Base-by-base conservation (phyloP, 768 basidiomycete species). In the Russula griseocarnosa region DNA sequence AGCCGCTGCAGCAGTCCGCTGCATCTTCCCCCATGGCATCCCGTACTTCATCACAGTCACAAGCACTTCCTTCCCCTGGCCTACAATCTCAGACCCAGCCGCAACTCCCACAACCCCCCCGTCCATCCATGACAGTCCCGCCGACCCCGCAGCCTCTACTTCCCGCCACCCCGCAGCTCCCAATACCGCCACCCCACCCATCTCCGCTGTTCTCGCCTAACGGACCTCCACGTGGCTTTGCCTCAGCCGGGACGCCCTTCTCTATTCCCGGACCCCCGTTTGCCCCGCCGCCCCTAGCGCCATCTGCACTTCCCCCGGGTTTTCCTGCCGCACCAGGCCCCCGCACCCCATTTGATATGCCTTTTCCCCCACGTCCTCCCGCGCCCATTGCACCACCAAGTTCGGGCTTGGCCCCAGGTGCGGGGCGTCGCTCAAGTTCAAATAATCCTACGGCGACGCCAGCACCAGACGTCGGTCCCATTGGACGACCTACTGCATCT, bases 381-480 rank as follows among this genome's bases (percentile, higher is more conserved):
- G 69, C 82, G 11, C 84, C 85, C 1, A 86, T 88, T 55, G 86
- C 81, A 7, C 81, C 82, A 5, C 70, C 70, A n/a, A 70, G 65
- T 73, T 85, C 44, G 76, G 80, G 28, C 79, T 82, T 46, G 82
- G 81, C 40, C 72, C 80, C 53, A 76, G 85, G 47, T 79, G 83
- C 60, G 81, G 72, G 71, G 69, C 70, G 73, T 73, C 75, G 52
- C 75, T 75, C 50, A 70, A 78, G 8, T 81, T 79, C 52, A 84
- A 82, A 28, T 85, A 87, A 24, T n/a, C n/a, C 10, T 20, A 30
- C 85, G 84, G 14, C 85, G 86, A 65, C 81, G 80, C 22, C 80
- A 84, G 28, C 85, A 74, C 70, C 20, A 55, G 60, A 52, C 71
- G 50, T 67, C 42, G 63, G 63, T 11, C 66, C 30, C 30, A 68